phyloP scores from a whole-genome alignment of 2,329 filamentous ascomycete species.

The Ophiostoma fasciatum region DNA sequence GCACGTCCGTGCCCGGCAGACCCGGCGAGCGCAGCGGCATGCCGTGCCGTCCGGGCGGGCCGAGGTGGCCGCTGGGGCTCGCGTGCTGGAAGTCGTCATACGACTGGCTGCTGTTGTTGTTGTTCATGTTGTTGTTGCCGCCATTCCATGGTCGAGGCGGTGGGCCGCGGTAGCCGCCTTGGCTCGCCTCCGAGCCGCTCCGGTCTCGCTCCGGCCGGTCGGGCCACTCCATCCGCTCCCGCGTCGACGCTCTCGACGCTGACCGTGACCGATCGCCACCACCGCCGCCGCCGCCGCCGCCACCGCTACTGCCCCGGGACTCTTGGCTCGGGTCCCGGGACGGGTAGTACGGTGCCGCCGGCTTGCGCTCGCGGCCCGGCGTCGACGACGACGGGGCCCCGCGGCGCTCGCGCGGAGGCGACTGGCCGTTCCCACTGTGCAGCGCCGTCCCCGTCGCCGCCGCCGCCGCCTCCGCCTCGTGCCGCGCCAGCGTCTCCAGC shows the following conservation, averaged over 20 bases:
- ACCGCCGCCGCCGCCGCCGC: not conserved
- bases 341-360: slow-evolving; percentile 30
- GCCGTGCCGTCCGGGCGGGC: slow-evolving; percentile 2
- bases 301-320: slow-evolving; percentile 15
- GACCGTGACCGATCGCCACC: slow-evolving; percentile 14
- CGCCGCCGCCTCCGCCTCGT: slow-evolving; percentile 9
- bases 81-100: slow-evolving; percentile 22
- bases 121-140: too few relatives aligned
- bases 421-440: not conserved
- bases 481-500: slow-evolving; percentile 30
- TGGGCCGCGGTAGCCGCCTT: too few relatives aligned
- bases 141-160: too few relatives aligned
- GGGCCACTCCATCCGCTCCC: too few relatives aligned
- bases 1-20: slow-evolving; percentile 33
- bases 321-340: slow-evolving; percentile 30
- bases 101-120: slow-evolving; percentile 13
- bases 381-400: slow-evolving; percentile 14
- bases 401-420: slow-evolving; percentile 3
- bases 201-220: slow-evolving; percentile 37
- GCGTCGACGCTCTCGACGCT: slow-evolving; percentile 16
- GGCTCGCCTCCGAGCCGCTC: slow-evolving; percentile 41
- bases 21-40: slow-evolving; percentile 27
- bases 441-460: not conserved
- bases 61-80: slow-evolving; percentile 13
- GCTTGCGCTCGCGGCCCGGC: slow-evolving; percentile 24